Evolutionary conservation across 345 rosid species (phyloP), one percentile per base, ranked within the genome.

Genomic region (Euphorbia peplus): DNA sequence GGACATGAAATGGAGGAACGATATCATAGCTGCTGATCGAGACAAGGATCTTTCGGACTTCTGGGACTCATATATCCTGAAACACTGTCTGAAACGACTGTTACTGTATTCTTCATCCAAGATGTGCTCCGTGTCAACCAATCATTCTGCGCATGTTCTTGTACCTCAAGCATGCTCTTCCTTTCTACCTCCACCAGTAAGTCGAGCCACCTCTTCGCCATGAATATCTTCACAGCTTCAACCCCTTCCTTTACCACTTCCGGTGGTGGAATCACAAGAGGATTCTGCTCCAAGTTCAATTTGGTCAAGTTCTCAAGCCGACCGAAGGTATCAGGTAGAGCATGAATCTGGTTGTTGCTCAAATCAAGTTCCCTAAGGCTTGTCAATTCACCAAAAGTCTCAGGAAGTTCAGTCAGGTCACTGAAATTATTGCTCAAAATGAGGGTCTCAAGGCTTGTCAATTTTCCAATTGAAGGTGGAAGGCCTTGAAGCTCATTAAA

Each of bases 101-200:
- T 59, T 19, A 61, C 90, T 63, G 80, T 70, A 15, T 65, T 79
- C 74, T 86, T 91, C 81, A 95, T 66, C 91, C 86, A 87, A 0
- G 97, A 87, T 48, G 93, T 80, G 69, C 98, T 88, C 74, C 93
- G 85, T 2, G 88, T 85, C 77, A 92, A 80, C 98, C 96, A 95
- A 4, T 90, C 97, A 0, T 84, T 50, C 75, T 84, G 73, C 30
- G 69, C 71, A 63, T 72, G 73, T 52, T 90, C 93, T 39, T 80
- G 78, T 69, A 65, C 85, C 39, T 86, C 83, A 24, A 76, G 71
- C 86, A 79, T 69, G 66, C 80, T 72, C 73, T 73, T 73, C 79
- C 60, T 79, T 79, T 90, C 95, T 75, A 80, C 95, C 79, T 92
- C 98, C 78, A 84, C 70, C 71, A 90, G 77, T 63, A 86, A 68